phyloP scores from a whole-genome alignment of 257 asterid species.

The Nicotiana tomentosiformis region DNA sequence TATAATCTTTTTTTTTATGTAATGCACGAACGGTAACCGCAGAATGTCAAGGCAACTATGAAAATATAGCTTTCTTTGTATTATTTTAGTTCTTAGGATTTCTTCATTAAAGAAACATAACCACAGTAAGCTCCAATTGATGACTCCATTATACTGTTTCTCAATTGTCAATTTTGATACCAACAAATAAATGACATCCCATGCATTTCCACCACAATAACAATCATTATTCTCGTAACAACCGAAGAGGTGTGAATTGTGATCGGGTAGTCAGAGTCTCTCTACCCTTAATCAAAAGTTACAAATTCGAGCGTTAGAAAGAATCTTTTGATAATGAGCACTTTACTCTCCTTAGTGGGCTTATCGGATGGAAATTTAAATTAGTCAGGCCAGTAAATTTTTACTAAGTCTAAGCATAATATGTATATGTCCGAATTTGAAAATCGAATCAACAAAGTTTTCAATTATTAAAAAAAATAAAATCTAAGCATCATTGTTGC shows the following conservation, averaged over 20 bases:
- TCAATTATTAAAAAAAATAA: not conserved
- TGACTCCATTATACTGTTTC: not conserved
- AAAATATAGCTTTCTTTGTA: not conserved
- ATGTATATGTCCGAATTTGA: not conserved
- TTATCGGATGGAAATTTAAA: not conserved
- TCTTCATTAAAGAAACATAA: not conserved
- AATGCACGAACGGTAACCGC: not conserved
- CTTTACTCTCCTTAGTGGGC: not conserved
- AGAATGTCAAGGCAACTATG: not conserved
- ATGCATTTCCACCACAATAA: not conserved
- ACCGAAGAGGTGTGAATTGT: too few species aligned
- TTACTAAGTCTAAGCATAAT: not conserved
- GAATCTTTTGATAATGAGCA: not conserved
- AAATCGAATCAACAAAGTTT: not conserved
- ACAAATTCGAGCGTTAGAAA: not conserved
- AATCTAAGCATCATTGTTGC: slow-evolving; percentile 1
- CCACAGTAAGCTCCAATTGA: not conserved
- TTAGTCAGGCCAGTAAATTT: too few species aligned
- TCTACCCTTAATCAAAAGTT: not conserved
- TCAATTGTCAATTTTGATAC: not conserved
- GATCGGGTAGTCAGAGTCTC: too few species aligned
- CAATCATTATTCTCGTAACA: too few species aligned
- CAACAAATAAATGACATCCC: slow-evolving; percentile 4
- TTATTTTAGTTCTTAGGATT: not conserved
- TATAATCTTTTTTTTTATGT: not conserved